These are phyloP conservation scores for Picea sitchensis DNA, from an alignment of 75 land plant species.

Conservation along the genomic window DNA sequence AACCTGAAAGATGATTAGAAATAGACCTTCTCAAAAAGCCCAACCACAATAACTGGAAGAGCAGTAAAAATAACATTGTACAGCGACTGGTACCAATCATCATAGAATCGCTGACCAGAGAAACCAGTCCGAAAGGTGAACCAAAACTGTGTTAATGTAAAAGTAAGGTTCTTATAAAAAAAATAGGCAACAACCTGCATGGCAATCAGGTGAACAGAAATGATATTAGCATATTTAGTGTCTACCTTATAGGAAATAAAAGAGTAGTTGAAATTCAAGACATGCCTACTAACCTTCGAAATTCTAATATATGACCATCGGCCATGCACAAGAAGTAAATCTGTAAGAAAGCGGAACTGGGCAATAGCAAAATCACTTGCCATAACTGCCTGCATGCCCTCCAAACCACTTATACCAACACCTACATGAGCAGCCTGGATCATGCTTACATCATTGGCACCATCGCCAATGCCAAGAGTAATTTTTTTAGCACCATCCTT, in stretches of 20 bases:
- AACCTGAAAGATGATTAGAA: not conserved
- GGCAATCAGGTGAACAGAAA: not conserved
- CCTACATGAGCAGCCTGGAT: slow-evolving; percentile 99
- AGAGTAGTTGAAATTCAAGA: not conserved
- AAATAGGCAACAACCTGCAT: slow-evolving; percentile 94
- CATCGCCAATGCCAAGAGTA: slow-evolving; percentile 98
- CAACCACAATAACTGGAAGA: slow-evolving; percentile 87
- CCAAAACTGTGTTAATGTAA: slow-evolving; percentile 99
- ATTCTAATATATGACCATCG: slow-evolving; percentile 94
- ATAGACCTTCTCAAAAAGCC: slow-evolving; percentile 94
- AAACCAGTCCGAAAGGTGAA: slow-evolving; percentile 95
- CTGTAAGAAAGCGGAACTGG: slow-evolving; percentile 94
- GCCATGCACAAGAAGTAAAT: slow-evolving; percentile 96
- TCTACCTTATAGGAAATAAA: not conserved
- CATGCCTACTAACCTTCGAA: slow-evolving; percentile 58
- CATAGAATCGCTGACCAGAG: slow-evolving; percentile 97
- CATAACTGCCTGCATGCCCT: slow-evolving; percentile 99
- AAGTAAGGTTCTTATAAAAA: slow-evolving; percentile 97
- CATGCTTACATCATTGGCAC: slow-evolving; percentile 99
- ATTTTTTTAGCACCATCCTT: slow-evolving; percentile 92
- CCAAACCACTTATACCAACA: slow-evolving; percentile 96
- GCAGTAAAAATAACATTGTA: slow-evolving; percentile 99
- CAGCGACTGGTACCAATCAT: slow-evolving; percentile 98
- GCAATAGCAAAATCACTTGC: slow-evolving; percentile 99
- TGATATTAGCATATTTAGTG: not conserved